Conservation (phyloP, 177 flowering plant genomes). For the Telopea speciosissima region DNA sequence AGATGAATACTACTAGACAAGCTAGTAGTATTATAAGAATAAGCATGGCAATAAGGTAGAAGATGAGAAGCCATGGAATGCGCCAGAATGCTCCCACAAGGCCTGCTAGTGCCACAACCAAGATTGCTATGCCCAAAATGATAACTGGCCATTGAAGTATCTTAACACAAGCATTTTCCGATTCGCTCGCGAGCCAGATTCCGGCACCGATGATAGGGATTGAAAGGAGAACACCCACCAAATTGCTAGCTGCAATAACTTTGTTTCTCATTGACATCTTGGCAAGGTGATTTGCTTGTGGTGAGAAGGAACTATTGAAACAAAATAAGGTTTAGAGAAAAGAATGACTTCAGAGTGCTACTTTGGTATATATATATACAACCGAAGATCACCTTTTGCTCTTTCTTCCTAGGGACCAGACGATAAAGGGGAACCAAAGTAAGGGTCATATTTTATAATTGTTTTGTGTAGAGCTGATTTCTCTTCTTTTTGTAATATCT, state of each 20-base stretch:
- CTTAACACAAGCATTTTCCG: slow-evolving; percentile 78
- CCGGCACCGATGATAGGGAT: slow-evolving; percentile 85
- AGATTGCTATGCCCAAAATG: slow-evolving; percentile 58
- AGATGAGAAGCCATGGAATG: slow-evolving; percentile 51
- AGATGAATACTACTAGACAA: slow-evolving; percentile 54
- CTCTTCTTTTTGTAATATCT: background rate
- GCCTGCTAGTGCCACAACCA: slow-evolving; percentile 63
- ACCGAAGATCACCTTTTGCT: slow-evolving; percentile 21
- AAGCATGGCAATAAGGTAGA: slow-evolving; percentile 74
- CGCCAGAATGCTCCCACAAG: slow-evolving; percentile 81
- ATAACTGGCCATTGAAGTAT: slow-evolving; percentile 92
- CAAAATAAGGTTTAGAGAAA: background rate
- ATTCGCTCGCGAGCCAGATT: slow-evolving; percentile 66
- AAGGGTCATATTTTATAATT: background rate
- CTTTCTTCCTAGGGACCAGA: too few relatives aligned
- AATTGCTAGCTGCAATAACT: slow-evolving; percentile 74
- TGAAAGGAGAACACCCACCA: slow-evolving; percentile 77
- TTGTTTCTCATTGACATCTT: slow-evolving; percentile 81
- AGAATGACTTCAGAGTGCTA: background rate
- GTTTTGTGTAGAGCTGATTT: slow-evolving; percentile 1
- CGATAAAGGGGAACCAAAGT: slow-evolving; percentile 21
- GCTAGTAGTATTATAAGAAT: slow-evolving; percentile 55
- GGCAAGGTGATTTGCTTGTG: background rate
- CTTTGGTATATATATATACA: slow-evolving; percentile 3
- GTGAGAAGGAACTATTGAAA: background rate